Percentiles rank a stretch among this genome's conserved stretches.
These are phyloP conservation scores for Chalciporus chontae DNA, from an alignment of 768 basidiomycete species.

Conservation along the genomic window DNA sequence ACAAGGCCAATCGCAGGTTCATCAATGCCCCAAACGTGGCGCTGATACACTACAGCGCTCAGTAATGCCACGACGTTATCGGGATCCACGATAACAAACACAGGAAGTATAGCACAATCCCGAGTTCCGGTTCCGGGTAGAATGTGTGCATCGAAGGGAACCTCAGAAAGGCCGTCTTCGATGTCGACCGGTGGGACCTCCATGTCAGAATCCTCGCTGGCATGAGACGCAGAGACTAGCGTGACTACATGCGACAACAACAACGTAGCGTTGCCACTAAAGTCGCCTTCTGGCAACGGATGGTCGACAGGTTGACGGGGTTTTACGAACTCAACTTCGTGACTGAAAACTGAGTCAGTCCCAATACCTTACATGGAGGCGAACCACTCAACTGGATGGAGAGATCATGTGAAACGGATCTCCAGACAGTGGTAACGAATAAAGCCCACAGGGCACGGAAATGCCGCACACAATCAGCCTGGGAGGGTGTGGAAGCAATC, in stretches of 20 bases:
- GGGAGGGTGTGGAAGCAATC: background rate
- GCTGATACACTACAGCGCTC: constrained; percentile 2
- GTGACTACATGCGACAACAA: background rate
- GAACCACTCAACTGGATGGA: background rate
- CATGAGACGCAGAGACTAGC: background rate
- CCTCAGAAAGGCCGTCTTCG: background rate
- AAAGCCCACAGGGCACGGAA: background rate
- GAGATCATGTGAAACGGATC: background rate
- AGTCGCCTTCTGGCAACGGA: background rate
- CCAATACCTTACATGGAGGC: too few species aligned
- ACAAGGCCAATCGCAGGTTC: constrained; percentile 4
- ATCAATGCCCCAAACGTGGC: background rate
- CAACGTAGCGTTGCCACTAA: background rate
- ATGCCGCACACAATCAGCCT: background rate
- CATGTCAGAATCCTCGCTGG: background rate
- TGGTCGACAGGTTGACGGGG: background rate
- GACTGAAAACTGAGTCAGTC: background rate
- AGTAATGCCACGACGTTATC: background rate
- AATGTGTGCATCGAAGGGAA: constrained; percentile 4
- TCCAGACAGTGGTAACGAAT: too few species aligned
- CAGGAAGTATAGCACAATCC: background rate
- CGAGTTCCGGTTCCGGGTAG: background rate
- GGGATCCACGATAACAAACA: constrained; percentile 2
- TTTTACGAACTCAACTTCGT: background rate
- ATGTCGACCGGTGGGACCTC: background rate